Base-by-base conservation (phyloP, 352 stramenopile species). In the Globisporangium acanthophoron region DNA sequence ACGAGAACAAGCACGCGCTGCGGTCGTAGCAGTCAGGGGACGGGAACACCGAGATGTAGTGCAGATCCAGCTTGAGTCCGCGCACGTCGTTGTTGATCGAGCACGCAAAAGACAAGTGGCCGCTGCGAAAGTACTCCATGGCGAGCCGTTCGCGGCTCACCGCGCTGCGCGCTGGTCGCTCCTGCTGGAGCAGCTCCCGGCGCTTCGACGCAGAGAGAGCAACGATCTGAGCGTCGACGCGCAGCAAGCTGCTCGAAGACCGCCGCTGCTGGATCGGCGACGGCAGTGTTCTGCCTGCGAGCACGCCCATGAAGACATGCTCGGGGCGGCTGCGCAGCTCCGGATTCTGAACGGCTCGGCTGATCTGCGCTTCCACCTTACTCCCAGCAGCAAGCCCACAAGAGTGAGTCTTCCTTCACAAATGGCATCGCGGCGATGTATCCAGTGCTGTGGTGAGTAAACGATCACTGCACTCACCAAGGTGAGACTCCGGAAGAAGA, bases 1-100 rank as follows among this genome's bases (percentile, higher is more conserved):
- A 90, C 37, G 70, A 84, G 60, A 90, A 88, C 50, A 89, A 64
- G 49, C 72, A 90, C 12, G 82, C 82, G 20, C 69, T 86, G n/a
- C 74, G 72, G 29, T 88, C 78, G 43, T 72, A 65, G 35, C 67
- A 81, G 37, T 90, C 74, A 0, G 76, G 68, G 0, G 77, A 79
- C 4, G 78, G 78, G 33, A 82, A 88, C 20, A 88, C 71, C 4
- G 63, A 76, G n/a, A 89, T 59, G 52, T 77, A 73, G 13, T 66
- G 64, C 56, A 67, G 33, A 27, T 81, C 74, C 4, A 89, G 68
- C 35, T 82, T 80, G 45, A 88, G 57, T 4, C 76, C 76, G 5
- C 78, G 70, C 15, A 79, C 31, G 21, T 89, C 78, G 5, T 65
- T 69, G 27, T 71, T 80, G 54, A 88, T 86, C 3, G 67, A 84